Evolutionary conservation across 208 protist genomes (phyloP).

Genomic region (Wallacemonas sp.): DNA sequence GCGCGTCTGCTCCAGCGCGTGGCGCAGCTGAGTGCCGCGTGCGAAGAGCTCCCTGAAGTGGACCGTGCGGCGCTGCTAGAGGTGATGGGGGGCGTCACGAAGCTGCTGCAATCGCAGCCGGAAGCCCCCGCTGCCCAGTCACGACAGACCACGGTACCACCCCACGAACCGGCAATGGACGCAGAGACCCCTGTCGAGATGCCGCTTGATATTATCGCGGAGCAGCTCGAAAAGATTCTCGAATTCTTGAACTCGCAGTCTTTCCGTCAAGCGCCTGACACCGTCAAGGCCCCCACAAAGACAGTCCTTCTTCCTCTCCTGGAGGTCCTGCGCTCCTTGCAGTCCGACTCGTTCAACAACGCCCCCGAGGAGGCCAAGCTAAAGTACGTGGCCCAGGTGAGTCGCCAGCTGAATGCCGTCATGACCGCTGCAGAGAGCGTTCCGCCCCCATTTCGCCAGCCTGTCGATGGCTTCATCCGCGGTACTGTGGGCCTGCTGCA

Average conservation of each 20-base stretch:
- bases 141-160: constrained; percentile 13
- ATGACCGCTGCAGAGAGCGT: constrained; percentile 18
- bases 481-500: neutral
- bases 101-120: constrained; percentile 11
- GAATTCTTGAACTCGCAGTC: constrained; percentile 22
- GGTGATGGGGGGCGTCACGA: constrained; percentile 16
- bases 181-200: too few relatives aligned
- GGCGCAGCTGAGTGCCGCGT: neutral
- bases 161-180: too few relatives aligned
- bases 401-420: constrained; percentile 28
- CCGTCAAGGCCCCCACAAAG: constrained; percentile 1
- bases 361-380: constrained; percentile 29
- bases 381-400: constrained; percentile 24
- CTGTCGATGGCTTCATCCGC: neutral
- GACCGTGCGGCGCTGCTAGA: constrained; percentile 16
- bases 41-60: neutral
- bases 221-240: constrained; percentile 35
- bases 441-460: constrained; percentile 6
- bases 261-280: neutral
- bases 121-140: neutral
- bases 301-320: neutral
- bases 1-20: constrained; percentile 3
- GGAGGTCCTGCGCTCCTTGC: constrained; percentile 23
- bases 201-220: neutral
- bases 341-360: constrained; percentile 43